Evolutionary conservation across 2,329 filamentous ascomycete genomes (phyloP), one percentile per base, ranked within the genome.

Genomic region (Fusarium lateritium): DNA sequence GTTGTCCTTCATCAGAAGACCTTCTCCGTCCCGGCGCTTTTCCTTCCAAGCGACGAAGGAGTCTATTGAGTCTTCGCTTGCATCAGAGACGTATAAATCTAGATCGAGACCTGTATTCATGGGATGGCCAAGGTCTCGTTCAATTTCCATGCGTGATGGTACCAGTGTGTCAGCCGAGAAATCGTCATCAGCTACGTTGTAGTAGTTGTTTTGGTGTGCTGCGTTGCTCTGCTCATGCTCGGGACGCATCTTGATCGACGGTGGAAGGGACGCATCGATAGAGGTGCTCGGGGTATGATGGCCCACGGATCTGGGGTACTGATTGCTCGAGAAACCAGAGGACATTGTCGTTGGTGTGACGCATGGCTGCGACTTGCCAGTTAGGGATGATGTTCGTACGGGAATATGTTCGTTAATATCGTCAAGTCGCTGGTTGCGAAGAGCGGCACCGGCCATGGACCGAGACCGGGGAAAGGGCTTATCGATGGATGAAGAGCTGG

Each of bases 211-310:
- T 8, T 61, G 59, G 4, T 51, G 34, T 0, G 28, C 53, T 17
- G 52, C 49, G 24, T 34, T 47, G 2, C 42, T 62, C 5, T 54
- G 50, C 7, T 75, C 59, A 14, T 52, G 62, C n/a, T 65, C 65
- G 10, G 65, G 59, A 3, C 39, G 47, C 2, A 82, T 73, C 28
- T 74, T 75, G 4, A 75, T 69, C 5, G 70, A 71, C 2, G 65
- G 56, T 0, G 64, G 63, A 2, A 72, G 24, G 22, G 72, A 70
- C 6, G 59, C 61, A 58, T 85, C 83, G 33, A 86, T 73, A 0
- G 84, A 85, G 1, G 83, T 85, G 38, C 79, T 81, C 5, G 82
- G 79, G 0, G 83, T 85, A 46, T 84, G 83, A 7, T 79, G 79
- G 0, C 83, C 84, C 21, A 77, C 74, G 0, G 82, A 81, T 6